Evolutionary conservation across 805 yeast species (phyloP), one percentile per base, ranked within the genome.

Genomic region (Starmerella bombicola): DNA sequence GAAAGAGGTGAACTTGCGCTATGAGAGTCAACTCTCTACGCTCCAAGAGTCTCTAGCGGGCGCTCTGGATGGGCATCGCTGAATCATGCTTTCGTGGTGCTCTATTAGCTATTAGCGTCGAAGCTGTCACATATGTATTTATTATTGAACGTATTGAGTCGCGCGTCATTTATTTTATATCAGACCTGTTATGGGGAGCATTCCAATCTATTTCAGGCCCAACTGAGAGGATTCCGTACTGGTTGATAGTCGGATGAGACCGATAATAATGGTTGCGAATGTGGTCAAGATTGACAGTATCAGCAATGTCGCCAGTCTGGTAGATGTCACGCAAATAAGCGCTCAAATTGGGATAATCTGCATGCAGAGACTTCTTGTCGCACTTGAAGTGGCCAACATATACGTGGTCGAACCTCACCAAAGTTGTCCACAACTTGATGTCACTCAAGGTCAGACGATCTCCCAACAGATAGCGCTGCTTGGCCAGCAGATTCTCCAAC

Each of bases 301-400:
- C 73, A 51, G 71, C 70, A 63, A 88, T 81, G 8, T 78, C 83
- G 16, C 76, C 74, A 42, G 70, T 55, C 37, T 69, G 66, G 64
- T 86, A 91, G 53, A 91, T 68, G 50, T 80, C 73, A 51, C 80
- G 68, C 52, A 86, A 60, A 93, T 94, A 88, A 45, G 73, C 65
- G 62, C 84, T 79, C 40, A 86, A 61, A 52, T 68, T 63, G 18
- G 96, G 96, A 59, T 74, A 88, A 48, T 83, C 81, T 32, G 55
- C 59, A 56, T 95, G 73, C 53, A 88, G 80, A 67, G 77, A 79
- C 35, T 77, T 77, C 46, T 84, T 60, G 61, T 88, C 88, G 61
- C 95, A 82, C 64, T 88, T 91, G 73, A 88, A 91, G 61, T 88
- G 96, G 61, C 86, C 95, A 40, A 80, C 88, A 57, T 88, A 88